phyloP scores from a whole-genome alignment of 257 asterid species.

The Penstemon barbatus region DNA sequence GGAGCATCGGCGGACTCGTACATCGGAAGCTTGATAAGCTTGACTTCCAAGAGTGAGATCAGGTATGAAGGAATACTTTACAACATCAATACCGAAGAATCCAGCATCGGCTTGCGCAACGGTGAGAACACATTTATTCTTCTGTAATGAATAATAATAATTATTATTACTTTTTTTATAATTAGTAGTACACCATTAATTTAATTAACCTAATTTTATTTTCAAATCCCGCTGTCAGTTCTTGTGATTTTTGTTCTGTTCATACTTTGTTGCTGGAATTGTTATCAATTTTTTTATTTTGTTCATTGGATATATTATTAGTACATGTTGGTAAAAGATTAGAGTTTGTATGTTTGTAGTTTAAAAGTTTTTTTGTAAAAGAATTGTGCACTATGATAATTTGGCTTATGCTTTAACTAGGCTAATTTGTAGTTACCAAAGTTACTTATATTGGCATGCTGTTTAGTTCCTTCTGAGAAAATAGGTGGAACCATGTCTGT shows the following conservation, averaged over 20 bases:
- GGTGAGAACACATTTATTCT: constrained; percentile 39
- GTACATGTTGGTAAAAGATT: constrained; percentile 3
- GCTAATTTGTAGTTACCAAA: too few species aligned
- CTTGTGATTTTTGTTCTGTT: background rate
- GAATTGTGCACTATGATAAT: too few species aligned
- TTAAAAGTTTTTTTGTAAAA: too few species aligned
- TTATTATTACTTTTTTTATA: too few species aligned
- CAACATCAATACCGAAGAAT: constrained; percentile 92
- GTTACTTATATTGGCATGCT: background rate
- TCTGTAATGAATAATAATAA: too few species aligned
- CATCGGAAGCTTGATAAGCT: constrained; percentile 88
- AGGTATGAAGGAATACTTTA: constrained; percentile 84
- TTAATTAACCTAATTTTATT: background rate
- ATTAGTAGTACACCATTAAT: too few species aligned
- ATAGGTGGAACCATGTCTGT: background rate
- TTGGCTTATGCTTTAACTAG: too few species aligned
- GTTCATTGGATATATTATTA: background rate
- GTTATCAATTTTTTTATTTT: background rate
- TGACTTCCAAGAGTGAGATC: constrained; percentile 97
- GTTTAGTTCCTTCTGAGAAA: background rate
- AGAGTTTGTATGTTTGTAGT: background rate
- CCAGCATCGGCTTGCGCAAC: constrained; percentile 92
- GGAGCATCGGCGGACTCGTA: constrained; percentile 84
- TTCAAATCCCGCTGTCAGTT: background rate
- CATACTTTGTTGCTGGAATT: background rate